Conservation (phyloP, 2,329 filamentous ascomycete species). For the Apiospora kogelbergensis region DNA sequence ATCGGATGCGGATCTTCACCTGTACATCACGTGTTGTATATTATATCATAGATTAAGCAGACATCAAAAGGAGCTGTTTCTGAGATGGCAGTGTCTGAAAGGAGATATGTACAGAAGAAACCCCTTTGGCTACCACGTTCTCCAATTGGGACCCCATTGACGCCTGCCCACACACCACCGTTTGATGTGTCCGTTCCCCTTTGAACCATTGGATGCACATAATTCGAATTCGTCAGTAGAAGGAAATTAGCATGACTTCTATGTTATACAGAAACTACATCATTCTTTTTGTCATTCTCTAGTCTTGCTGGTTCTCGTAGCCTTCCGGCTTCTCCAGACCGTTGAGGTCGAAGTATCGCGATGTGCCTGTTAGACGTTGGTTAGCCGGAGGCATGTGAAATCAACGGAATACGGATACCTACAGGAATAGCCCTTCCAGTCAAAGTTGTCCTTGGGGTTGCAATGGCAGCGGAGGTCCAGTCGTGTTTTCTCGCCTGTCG, state of each 20-base stretch:
- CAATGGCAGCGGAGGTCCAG: constrained; percentile 89
- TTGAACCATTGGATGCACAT: constrained; percentile 4
- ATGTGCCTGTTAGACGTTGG: constrained; percentile 61
- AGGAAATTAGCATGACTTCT: constrained; percentile 6
- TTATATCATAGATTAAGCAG: not conserved
- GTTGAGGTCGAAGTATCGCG: constrained; percentile 82
- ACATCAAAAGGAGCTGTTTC: not conserved
- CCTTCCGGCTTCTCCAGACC: constrained; percentile 80
- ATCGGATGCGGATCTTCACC: not conserved
- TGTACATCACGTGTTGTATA: constrained; percentile 8
- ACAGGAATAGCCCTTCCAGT: constrained; percentile 99
- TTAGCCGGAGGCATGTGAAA: constrained; percentile 16
- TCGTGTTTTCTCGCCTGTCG: constrained; percentile 81
- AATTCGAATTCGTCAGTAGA: constrained; percentile 3
- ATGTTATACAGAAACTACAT: constrained; percentile 9
- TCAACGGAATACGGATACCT: constrained; percentile 40
- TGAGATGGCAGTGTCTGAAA: constrained; percentile 6
- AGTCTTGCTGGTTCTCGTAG: constrained; percentile 66
- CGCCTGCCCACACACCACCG: constrained; percentile 8
- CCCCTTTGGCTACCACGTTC: not conserved
- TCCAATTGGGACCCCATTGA: constrained; percentile 1
- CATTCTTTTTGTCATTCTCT: not conserved
- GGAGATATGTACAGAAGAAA: constrained; percentile 9
- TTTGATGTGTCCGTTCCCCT: constrained; percentile 9
- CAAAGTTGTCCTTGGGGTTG: constrained; percentile 95